These are phyloP conservation scores for Colletotrichum falcatum DNA, from an alignment of 2,329 filamentous ascomycete species.

Conservation along the genomic window DNA sequence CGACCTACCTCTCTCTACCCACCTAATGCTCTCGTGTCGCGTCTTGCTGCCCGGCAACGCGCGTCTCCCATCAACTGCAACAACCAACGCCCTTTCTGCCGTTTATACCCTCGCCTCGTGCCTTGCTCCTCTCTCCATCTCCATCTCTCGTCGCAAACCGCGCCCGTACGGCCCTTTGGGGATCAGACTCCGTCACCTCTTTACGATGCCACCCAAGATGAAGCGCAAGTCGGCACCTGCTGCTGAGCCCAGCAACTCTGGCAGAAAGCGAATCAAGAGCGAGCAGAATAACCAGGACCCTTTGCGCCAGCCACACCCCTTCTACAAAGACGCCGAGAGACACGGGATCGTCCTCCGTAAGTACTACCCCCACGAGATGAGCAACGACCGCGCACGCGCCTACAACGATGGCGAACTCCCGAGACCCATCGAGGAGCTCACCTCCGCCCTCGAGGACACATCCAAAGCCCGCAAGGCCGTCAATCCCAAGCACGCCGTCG, in stretches of 20 bases:
- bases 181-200: not conserved
- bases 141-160: not conserved
- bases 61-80: not conserved
- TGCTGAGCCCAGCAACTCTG: conserved; percentile 43
- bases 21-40: conserved; percentile 23
- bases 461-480: conserved; percentile 63
- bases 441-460: conserved; percentile 72
- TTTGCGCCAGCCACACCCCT: conserved; percentile 60
- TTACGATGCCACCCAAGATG: conserved; percentile 47
- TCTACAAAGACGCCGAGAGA: conserved; percentile 59
- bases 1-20: too few relatives aligned
- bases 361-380: conserved; percentile 90
- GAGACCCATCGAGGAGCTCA: conserved; percentile 78
- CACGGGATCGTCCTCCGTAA: conserved; percentile 76
- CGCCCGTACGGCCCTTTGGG: not conserved
- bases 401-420: conserved; percentile 79
- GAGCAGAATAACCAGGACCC: conserved; percentile 46
- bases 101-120: not conserved
- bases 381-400: conserved; percentile 78
- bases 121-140: not conserved
- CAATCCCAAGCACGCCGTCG: conserved; percentile 69
- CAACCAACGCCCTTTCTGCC: not conserved
- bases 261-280: conserved; percentile 50
- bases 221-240: conserved; percentile 47
- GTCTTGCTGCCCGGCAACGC: conserved; percentile 24